Evolutionary conservation across 2,329 filamentous ascomycete genomes (phyloP).

Genomic region (Fusarium penzigii): DNA sequence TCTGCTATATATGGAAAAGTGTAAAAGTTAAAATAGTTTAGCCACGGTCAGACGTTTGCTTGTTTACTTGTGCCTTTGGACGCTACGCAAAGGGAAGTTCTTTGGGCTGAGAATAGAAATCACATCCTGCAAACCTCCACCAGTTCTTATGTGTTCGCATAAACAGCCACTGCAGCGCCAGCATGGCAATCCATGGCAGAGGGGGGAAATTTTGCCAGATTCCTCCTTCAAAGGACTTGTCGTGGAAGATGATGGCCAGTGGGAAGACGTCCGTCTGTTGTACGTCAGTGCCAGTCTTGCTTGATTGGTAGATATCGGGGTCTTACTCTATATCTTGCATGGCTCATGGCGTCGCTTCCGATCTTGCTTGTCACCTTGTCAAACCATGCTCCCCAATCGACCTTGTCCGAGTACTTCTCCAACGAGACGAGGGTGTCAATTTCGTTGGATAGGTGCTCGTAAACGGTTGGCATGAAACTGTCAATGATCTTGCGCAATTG

Average conservation of each 20-base stretch:
- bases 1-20: too few relatives aligned
- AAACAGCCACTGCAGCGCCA: constrained; percentile 32
- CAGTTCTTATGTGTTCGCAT: constrained; percentile 32
- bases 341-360: not conserved
- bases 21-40: too few relatives aligned
- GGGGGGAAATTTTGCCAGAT: constrained; percentile 19
- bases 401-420: constrained; percentile 30
- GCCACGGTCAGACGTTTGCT: too few relatives aligned
- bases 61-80: too few relatives aligned
- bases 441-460: constrained; percentile 38
- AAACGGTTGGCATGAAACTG: constrained; percentile 30
- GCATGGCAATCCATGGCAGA: constrained; percentile 13
- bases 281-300: constrained; percentile 9
- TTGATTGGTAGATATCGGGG: not conserved
- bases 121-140: constrained; percentile 33
- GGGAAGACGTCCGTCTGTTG: constrained; percentile 12
- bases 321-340: not conserved
- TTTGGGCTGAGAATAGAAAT: constrained; percentile 24
- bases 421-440: constrained; percentile 36
- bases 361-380: constrained; percentile 1
- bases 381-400: constrained; percentile 33
- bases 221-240: constrained; percentile 18
- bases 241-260: constrained; percentile 14
- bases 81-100: constrained; percentile 34
- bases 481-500: constrained; percentile 5